These are phyloP conservation scores for Antarctomyces pellizariae DNA, from an alignment of 495 filamentous ascomycete genomes.

Conservation along the genomic window DNA sequence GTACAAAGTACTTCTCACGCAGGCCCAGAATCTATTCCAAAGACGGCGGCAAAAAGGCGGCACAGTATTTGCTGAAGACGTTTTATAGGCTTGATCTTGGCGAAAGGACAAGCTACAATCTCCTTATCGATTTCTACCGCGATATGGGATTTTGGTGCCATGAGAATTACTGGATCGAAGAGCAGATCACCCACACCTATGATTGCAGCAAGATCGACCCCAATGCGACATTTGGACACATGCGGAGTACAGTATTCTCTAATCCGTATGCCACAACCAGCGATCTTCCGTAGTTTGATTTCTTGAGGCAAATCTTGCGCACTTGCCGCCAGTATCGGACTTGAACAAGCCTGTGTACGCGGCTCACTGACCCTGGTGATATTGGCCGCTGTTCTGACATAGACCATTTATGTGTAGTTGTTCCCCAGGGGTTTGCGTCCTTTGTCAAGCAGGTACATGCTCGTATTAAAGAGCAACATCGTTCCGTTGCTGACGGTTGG, in stretches of 20 bases:
- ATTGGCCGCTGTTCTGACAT: not conserved
- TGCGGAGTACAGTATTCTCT: not conserved
- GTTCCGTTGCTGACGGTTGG: not conserved
- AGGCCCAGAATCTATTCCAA: not conserved
- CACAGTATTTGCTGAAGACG: not conserved
- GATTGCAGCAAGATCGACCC: not conserved
- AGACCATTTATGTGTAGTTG: not conserved
- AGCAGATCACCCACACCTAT: not conserved
- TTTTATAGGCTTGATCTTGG: not conserved
- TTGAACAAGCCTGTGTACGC: conserved; percentile 1
- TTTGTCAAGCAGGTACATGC: conserved; percentile 1
- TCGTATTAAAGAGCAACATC: not conserved
- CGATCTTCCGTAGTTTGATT: not conserved
- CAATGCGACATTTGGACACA: not conserved
- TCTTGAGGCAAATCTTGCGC: not conserved
- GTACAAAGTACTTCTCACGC: not conserved
- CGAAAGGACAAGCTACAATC: not conserved
- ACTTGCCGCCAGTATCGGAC: not conserved
- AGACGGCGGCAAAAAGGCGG: not conserved
- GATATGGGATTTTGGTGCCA: not conserved
- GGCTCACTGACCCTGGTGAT: not conserved
- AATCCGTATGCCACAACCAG: conserved; percentile 1
- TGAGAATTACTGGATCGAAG: conserved; percentile 1
- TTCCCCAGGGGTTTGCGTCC: not conserved
- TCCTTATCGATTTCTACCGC: not conserved